These are phyloP conservation scores for Coemansia sp. DNA, from an alignment of 371 early-diverging fungal species.

Conservation along the genomic window DNA sequence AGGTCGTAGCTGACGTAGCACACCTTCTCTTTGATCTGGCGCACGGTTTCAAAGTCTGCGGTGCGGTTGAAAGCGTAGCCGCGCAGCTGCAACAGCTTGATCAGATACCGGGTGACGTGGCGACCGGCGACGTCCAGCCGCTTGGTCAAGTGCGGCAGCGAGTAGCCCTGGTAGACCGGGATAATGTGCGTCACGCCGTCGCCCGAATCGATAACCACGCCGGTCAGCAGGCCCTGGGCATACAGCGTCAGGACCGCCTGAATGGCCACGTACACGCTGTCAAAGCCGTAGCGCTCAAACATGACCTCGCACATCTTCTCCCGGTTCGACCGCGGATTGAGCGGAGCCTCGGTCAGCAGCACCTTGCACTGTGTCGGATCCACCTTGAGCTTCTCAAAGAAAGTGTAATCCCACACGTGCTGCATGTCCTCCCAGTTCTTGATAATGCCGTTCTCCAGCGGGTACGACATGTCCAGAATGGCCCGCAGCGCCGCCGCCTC, in stretches of 20 bases:
- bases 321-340: slow-evolving; percentile 99
- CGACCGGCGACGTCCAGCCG: slow-evolving; percentile 96
- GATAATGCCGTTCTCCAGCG: slow-evolving; percentile 98
- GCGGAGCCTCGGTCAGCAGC: slow-evolving; percentile 98
- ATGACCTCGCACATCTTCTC: slow-evolving; percentile 99
- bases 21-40: slow-evolving; percentile 99
- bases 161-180: slow-evolving; percentile 99
- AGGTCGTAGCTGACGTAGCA: slow-evolving; percentile 99
- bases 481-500: slow-evolving; percentile 89
- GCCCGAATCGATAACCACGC: slow-evolving; percentile 99
- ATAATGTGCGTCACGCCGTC: slow-evolving; percentile 99
- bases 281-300: slow-evolving; percentile 99
- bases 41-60: slow-evolving; percentile 99
- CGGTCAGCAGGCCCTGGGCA: slow-evolving; percentile 99
- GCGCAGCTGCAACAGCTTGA: slow-evolving; percentile 91
- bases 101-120: slow-evolving; percentile 97
- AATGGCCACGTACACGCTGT: slow-evolving; percentile 92
- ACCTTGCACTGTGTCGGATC: slow-evolving; percentile 90
- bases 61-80: slow-evolving; percentile 98
- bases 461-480: slow-evolving; percentile 93
- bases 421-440: slow-evolving; percentile 98
- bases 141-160: slow-evolving; percentile 97
- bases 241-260: slow-evolving; percentile 97
- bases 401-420: slow-evolving; percentile 97
- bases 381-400: slow-evolving; percentile 84